Base-by-base conservation (phyloP, 108 stramenopile species). In the Pelagomonas calceolata region DNA sequence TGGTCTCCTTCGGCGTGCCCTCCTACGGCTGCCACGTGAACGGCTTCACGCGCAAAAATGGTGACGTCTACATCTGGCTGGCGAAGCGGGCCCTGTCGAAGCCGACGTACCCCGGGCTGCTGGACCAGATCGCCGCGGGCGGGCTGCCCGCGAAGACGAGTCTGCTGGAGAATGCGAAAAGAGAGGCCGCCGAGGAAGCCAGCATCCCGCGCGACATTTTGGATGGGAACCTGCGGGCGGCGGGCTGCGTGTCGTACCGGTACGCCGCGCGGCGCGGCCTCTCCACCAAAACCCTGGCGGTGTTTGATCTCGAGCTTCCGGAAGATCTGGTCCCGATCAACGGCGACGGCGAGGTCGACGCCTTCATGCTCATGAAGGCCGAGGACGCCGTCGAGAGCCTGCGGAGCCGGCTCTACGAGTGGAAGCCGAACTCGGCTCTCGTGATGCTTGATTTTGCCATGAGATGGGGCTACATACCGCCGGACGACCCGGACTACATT, bases 281-380 rank as follows among this genome's bases (percentile, higher is more conserved):
- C 33, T 76, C 75, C 64, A 73, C 77, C 70, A 78, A 78, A 66
- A 71, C 73, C 34, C 75, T 78, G 29, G 73, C 39, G 44, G 77
- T 78, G 10, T 78, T 78, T 45, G 77, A 78, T 76, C 71, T 78
- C 32, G 65, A 73, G 75, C 75, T 78, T 9, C 77, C 77, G 33
- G 33, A 34, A 9, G 63, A 76, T 37, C 76, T 78, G 72, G 67
- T 67, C 18, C 77, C 77, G 12, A 73, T 72, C 75, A 78, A 78
- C 76, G 77, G 77, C 71, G 77, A 78, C 73, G 77, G 77, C 31
- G 77, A 78, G 76, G 77, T 78, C 35, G 77, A 78, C 29, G 67
- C 68, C 43, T 78, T 78, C 44, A 0, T 66, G 26, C 72, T 76
- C 30, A 45, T 78, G 71, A 39, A 71, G 31, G 66, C 76, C 36